phyloP scores from a whole-genome alignment of 176 grass and related monocot species.

The Bothriochloa decipiens region DNA sequence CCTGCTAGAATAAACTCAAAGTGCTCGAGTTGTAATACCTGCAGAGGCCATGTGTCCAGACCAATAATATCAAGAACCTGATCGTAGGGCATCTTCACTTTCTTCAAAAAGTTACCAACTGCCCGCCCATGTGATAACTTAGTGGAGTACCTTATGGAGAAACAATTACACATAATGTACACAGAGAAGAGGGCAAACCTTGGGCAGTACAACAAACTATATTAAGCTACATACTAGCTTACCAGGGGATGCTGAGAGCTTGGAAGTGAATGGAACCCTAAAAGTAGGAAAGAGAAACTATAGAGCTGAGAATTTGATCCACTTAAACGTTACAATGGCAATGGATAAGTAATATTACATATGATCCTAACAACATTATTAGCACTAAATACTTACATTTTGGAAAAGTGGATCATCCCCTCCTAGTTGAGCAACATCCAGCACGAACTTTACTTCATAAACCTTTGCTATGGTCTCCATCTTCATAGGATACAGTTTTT shows the following conservation, averaged over 20 bases:
- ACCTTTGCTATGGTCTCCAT: slow-evolving; percentile 61
- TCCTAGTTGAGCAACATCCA: slow-evolving; percentile 62
- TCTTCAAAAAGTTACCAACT: slow-evolving; percentile 71
- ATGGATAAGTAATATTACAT: neutral
- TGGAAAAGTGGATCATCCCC: slow-evolving; percentile 59
- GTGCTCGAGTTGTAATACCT: slow-evolving; percentile 50
- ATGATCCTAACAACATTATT: neutral
- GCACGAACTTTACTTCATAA: slow-evolving; percentile 70
- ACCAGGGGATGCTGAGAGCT: slow-evolving; percentile 78
- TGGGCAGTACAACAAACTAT: neutral
- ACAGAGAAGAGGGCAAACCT: neutral
- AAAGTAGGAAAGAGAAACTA: neutral
- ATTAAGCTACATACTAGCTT: neutral
- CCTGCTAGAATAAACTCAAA: neutral
- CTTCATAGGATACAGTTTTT: slow-evolving; percentile 51
- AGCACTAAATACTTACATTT: slow-evolving; percentile 59
- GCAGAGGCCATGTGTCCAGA: slow-evolving; percentile 65
- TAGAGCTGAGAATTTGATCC: slow-evolving; percentile 15
- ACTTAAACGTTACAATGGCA: neutral
- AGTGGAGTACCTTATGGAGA: slow-evolving; percentile 69
- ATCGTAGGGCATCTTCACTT: slow-evolving; percentile 60
- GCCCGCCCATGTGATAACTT: slow-evolving; percentile 46
- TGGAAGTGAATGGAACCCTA: slow-evolving; percentile 73
- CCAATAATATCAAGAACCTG: slow-evolving; percentile 68
- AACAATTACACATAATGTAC: neutral